Evolutionary conservation across 2,329 filamentous ascomycete genomes (phyloP).

Genomic region (Juglanconis sp.): DNA sequence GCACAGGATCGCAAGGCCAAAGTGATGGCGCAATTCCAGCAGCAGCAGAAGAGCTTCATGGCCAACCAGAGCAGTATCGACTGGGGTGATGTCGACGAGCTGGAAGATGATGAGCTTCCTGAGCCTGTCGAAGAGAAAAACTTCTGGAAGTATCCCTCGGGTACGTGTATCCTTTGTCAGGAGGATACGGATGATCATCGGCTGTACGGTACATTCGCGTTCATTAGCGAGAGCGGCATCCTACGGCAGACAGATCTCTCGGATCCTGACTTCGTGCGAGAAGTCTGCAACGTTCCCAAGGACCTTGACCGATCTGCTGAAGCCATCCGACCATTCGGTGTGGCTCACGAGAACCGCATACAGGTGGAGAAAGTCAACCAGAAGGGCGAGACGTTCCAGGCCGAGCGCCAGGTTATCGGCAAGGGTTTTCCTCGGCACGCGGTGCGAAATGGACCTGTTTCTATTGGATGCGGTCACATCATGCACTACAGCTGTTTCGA

Average conservation of each 20-base stretch:
- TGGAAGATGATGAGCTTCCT: constrained; percentile 64
- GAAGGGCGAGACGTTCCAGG: constrained; percentile 65
- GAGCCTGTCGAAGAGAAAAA: constrained; percentile 64
- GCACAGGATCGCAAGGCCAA: constrained; percentile 85
- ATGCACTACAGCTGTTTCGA: constrained; percentile 99
- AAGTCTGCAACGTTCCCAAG: constrained; percentile 73
- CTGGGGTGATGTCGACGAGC: constrained; percentile 81
- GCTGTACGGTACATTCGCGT: constrained; percentile 89
- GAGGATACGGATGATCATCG: constrained; percentile 89
- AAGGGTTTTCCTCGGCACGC: constrained; percentile 78
- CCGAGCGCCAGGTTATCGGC: constrained; percentile 78
- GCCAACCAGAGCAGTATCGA: constrained; percentile 83
- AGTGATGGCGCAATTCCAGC: constrained; percentile 97
- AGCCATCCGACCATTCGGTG: constrained; percentile 79
- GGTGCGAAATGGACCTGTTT: constrained; percentile 71
- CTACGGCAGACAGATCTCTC: constrained; percentile 81
- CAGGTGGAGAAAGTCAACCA: constrained; percentile 73
- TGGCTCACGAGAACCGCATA: constrained; percentile 81
- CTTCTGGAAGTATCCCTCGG: constrained; percentile 85
- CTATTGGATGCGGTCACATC: constrained; percentile 91
- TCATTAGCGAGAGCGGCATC: constrained; percentile 82
- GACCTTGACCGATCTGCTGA: constrained; percentile 86
- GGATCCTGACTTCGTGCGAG: constrained; percentile 78
- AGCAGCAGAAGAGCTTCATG: constrained; percentile 94
- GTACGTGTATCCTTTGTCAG: constrained; percentile 93